These are phyloP conservation scores for Boletus subcaerulescens DNA, from an alignment of 768 basidiomycete species.

Conservation along the genomic window DNA sequence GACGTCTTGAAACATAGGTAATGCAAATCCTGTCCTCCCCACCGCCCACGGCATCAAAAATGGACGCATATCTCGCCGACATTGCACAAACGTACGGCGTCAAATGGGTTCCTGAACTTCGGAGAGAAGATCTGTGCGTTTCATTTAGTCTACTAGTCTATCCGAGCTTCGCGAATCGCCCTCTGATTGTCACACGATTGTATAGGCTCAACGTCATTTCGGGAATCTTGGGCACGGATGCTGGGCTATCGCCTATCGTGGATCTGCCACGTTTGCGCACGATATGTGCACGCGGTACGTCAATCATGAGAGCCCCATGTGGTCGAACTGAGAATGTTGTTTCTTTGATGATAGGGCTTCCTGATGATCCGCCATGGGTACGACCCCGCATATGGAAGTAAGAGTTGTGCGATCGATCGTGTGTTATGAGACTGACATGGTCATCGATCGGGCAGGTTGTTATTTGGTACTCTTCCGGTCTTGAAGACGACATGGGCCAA, in stretches of 20 bases:
- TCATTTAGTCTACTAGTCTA: neutral
- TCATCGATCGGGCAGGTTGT: slow-evolving; percentile 39
- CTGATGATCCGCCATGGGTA: slow-evolving; percentile 72
- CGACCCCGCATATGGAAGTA: slow-evolving; percentile 79
- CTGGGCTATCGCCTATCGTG: slow-evolving; percentile 44
- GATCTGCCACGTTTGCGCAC: slow-evolving; percentile 54
- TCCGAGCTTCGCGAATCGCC: neutral
- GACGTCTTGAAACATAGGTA: slow-evolving; percentile 35
- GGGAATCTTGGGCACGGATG: slow-evolving; percentile 50
- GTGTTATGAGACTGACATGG: slow-evolving; percentile 2
- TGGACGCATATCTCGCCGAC: slow-evolving; percentile 53
- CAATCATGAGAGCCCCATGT: neutral
- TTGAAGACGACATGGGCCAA: slow-evolving; percentile 57
- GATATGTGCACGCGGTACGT: slow-evolving; percentile 61
- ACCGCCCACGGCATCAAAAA: slow-evolving; percentile 51
- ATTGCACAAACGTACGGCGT: slow-evolving; percentile 54
- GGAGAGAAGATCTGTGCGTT: slow-evolving; percentile 60
- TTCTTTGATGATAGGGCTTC: slow-evolving; percentile 49
- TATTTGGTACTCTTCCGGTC: slow-evolving; percentile 60
- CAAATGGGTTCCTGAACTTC: slow-evolving; percentile 60
- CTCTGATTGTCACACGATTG: neutral
- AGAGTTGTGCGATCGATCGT: slow-evolving; percentile 16
- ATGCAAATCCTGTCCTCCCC: slow-evolving; percentile 50
- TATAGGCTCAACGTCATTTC: slow-evolving; percentile 54
- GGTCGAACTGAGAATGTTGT: neutral